These are phyloP conservation scores for Salix caprea DNA, from an alignment of 345 rosid genomes.

Conservation along the genomic window DNA sequence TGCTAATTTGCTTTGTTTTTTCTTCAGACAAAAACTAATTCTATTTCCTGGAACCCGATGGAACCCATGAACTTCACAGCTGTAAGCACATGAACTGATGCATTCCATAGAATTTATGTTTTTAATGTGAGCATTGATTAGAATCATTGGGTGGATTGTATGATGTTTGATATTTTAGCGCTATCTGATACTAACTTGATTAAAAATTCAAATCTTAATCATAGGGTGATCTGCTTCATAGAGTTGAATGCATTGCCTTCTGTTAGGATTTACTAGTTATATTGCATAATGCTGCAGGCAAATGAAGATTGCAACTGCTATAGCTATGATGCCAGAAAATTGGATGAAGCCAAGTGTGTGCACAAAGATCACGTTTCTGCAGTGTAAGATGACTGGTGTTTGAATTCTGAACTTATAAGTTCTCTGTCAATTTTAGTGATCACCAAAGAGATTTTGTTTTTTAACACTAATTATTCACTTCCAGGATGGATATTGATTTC, in stretches of 20 bases:
- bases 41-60: slow-evolving; percentile 96
- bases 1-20: neutral
- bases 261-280: neutral
- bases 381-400: slow-evolving; percentile 54
- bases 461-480: neutral
- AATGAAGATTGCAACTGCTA: slow-evolving; percentile 95
- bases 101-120: neutral
- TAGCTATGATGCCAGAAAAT: slow-evolving; percentile 82
- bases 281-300: slow-evolving; percentile 48
- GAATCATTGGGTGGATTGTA: neutral
- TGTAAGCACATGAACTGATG: slow-evolving; percentile 47
- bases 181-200: neutral
- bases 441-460: neutral
- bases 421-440: neutral
- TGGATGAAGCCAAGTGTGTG: slow-evolving; percentile 84
- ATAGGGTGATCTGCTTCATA: neutral
- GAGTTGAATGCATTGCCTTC: neutral
- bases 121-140: neutral
- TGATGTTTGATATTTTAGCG: neutral
- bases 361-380: slow-evolving; percentile 99
- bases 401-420: neutral
- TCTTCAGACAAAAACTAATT: slow-evolving; percentile 78
- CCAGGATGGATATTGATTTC: slow-evolving; percentile 95
- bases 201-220: neutral
- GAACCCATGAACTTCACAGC: slow-evolving; percentile 97